Evolutionary conservation across 495 filamentous ascomycete genomes (phyloP), one percentile per base, ranked within the genome.

Genomic region (Daldinia grandis): DNA sequence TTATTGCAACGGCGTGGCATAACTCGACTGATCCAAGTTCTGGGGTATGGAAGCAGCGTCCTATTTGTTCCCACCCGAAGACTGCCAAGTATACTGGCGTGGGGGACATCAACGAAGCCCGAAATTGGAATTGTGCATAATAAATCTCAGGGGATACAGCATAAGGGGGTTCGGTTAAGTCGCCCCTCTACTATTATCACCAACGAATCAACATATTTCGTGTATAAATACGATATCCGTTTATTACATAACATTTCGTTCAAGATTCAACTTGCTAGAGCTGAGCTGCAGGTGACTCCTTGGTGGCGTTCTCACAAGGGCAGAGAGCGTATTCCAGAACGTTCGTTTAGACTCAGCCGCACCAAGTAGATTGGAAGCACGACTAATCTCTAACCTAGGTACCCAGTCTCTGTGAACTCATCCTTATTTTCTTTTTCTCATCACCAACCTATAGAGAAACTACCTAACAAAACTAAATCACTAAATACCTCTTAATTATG

Each of bases 1-100:
- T 85, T 24, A 69, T 83, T 9, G 81, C 81, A 17, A 85, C 83
- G 51, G 79, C 78, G 14, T 86, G 76, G 71, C 67, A 76, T 30
- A 75, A 76, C 37, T 31, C 58, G 15, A 61, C 69, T 30, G 67
- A 74, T 44, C 55, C 68, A 14, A 59, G n/a, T 19, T 73, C 75
- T n/a, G 82, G 79, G 7, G 78, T 84, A 0, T 59, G 25, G 72
- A 78, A 74, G 30, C 83, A 84, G 75, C 64, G 82, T 21, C 81
- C 78, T 19, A 33, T 84, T 19, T 86, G 84, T 66, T 64, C 79
- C n/a, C 81, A 79, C 69, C 84, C 84, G 15, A 56, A 68, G 42
- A 72, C 53, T 53, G 69, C 66, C n/a, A 62, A 68, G 15, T 79
- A 73, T 37, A 53, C 76, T 58, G 66, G 73, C 1, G 38, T 63